Base-by-base conservation (phyloP, 2,329 filamentous ascomycete genomes). In the Penicillium aurantiogriseum region DNA sequence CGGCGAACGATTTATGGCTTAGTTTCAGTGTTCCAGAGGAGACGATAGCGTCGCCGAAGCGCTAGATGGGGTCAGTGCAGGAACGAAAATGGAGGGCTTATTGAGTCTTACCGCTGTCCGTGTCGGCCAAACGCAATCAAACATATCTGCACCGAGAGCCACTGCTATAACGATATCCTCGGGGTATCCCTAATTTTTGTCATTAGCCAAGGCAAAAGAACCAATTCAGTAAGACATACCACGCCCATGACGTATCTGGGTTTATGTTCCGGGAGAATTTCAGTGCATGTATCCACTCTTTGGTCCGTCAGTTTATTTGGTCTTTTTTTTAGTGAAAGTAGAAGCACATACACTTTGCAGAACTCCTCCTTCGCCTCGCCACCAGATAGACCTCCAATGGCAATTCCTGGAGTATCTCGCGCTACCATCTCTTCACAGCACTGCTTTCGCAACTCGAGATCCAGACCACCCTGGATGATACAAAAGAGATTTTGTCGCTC, bases 201-300 rank as follows among this genome's bases (percentile, higher is more conserved):
- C n/a, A 36, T 56, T 42, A 56, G 42, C 23, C 3, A 47, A 45
- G 25, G 43, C 33, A 23, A 21, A 46, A 35, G 1, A 35, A 23
- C 4, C 6, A 10, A 19, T 35, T 17, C n/a, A 29, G 23, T n/a
- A 23, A 7, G 47, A 69, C 81, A 64, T 75, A 84, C 85, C 65
- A 99, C 94, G 19, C 94, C 94, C 95, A 99, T 99, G 56, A 99
- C 93, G 77, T 99, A 99, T 72, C 94, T 85, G n/a, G 94, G 94
- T 76, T 99, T 99, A 60, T 90, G 80, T 57, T 93, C 88, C 0
- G 95, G 95, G 19, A 99, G 81, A 57, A 96, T 76, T 33, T 81
- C 84, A 1, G 94, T 97, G 74, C 94, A 97, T 2, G 91, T 87
- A 58, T 87, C 83, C 27, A 97, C 92, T 23, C 79, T 82, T 60